A percentile compares a stretch with the other conserved stretches of the same genome.
phyloP scores from a whole-genome alignment of 1,284 basidiomycete genomes.

The Puccinia triticina region DNA sequence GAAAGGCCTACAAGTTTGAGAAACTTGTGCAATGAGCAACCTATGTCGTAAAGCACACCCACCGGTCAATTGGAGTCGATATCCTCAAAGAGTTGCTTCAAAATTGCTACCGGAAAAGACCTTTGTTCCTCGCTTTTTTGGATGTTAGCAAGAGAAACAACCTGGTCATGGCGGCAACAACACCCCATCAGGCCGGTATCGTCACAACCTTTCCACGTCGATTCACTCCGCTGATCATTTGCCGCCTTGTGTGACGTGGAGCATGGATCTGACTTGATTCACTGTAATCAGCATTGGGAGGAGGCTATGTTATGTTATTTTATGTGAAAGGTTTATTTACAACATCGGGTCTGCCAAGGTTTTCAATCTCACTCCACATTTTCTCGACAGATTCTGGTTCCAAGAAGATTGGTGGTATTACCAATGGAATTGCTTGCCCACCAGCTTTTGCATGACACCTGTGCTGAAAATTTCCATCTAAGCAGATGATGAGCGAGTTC shows the following conservation, averaged over 20 bases:
- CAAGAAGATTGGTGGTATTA: background rate
- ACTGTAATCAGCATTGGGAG: no score
- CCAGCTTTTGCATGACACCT: background rate
- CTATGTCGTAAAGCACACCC: constrained; percentile 30
- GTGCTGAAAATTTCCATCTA: constrained; percentile 19
- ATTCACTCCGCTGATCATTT: background rate
- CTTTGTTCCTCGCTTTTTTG: constrained; percentile 2
- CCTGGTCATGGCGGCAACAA: constrained; percentile 23
- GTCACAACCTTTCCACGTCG: constrained; percentile 16
- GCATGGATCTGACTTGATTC: background rate
- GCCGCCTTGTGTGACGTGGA: constrained; percentile 10
- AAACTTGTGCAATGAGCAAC: constrained; percentile 19
- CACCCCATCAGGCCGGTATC: constrained; percentile 31
- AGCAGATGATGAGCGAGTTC: background rate
- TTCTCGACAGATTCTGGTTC: background rate
- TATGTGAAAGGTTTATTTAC: no score
- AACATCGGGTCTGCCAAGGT: background rate
- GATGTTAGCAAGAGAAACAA: constrained; percentile 3
- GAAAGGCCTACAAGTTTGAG: background rate
- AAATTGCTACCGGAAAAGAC: background rate
- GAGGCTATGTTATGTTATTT: no score
- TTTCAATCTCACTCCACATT: background rate
- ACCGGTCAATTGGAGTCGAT: background rate
- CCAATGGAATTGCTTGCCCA: background rate
- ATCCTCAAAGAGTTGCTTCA: constrained; percentile 11